Base-by-base conservation (phyloP, 345 rosid species). In the Brassica nigra region DNA sequence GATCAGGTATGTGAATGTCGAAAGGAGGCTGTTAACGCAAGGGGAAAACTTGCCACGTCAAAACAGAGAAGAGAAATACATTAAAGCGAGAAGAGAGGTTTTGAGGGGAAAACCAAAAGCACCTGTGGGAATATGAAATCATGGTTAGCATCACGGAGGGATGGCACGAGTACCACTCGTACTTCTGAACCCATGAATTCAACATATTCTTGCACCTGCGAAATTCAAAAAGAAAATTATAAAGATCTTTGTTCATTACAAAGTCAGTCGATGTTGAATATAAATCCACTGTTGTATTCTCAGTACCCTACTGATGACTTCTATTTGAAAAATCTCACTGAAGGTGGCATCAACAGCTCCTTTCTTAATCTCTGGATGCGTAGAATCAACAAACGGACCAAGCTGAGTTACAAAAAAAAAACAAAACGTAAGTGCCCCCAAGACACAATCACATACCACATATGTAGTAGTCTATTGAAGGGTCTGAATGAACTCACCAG, bases 51-150 rank as follows among this genome's bases (percentile, higher is more conserved):
- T 36, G 6, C 62, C 62, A 36, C 6, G 49, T 34, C 8, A 59
- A 68, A 18, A 63, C 0, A 62, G 5, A 20, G 3, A 73, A 68
- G 70, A 68, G 2, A 11, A 28, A 8, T 37, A 7, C 49, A 11
- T 20, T 49, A 69, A 33, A 23, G 31, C 0, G 6, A 69, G 8
- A 49, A 34, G 66, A 68, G 9, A 68, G 71, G 5, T 14, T 16
- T 18, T 23, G 23, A 52, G 20, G 64, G 76, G 36, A 6, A 52
- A 58, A 37, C 27, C 15, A 44, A 80, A 65, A 63, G 86, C 71
- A 94, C 98, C 99, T 95, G 99, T 68, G 98, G 99, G 87, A 90
- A 95, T 83, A 95, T 89, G 65, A 87, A 88, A 81, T 91, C 97
- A 81, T 95, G 98, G 87, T 89, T 86, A 72, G 98, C 97, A 80